phyloP scores from a whole-genome alignment of 2,329 filamentous ascomycete genomes.

The Sporothrix globosa region DNA sequence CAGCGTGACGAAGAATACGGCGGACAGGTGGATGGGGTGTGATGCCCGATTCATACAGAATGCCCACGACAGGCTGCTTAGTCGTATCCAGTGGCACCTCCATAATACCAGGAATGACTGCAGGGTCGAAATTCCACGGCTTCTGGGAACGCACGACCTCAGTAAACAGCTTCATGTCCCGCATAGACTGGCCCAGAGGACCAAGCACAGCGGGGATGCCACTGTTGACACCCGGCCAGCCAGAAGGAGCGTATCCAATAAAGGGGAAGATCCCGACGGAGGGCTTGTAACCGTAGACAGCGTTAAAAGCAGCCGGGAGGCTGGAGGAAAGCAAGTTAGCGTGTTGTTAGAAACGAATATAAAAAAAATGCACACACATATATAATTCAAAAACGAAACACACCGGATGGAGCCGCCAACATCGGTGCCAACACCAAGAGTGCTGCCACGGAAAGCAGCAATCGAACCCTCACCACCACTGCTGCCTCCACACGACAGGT shows the following conservation, averaged over 20 bases:
- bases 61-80: conserved; percentile 30
- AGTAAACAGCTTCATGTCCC: conserved; percentile 31
- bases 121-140: conserved; percentile 35
- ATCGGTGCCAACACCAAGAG: conserved; percentile 53
- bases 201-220: conserved; percentile 34
- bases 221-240: conserved; percentile 34
- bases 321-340: no score
- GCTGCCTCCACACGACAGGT: conserved; percentile 44
- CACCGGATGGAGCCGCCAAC: conserved; percentile 38
- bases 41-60: conserved; percentile 31
- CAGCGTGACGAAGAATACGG: conserved; percentile 30
- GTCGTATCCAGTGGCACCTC: conserved; percentile 12
- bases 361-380: no score
- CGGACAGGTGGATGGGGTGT: conserved; percentile 32
- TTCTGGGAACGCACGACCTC: conserved; percentile 25
- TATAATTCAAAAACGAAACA: no score
- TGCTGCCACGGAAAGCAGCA: conserved; percentile 44
- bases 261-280: conserved; percentile 36
- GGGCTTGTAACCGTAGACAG: conserved; percentile 43
- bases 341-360: no score
- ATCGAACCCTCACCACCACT: conserved; percentile 47
- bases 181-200: conserved; percentile 32
- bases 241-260: conserved; percentile 34
- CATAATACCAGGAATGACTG: conserved; percentile 31
- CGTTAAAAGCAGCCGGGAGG: conserved; percentile 43